These are phyloP conservation scores for Colletotrichum sp. DNA, from an alignment of 2,329 filamentous ascomycete genomes.

Conservation along the genomic window DNA sequence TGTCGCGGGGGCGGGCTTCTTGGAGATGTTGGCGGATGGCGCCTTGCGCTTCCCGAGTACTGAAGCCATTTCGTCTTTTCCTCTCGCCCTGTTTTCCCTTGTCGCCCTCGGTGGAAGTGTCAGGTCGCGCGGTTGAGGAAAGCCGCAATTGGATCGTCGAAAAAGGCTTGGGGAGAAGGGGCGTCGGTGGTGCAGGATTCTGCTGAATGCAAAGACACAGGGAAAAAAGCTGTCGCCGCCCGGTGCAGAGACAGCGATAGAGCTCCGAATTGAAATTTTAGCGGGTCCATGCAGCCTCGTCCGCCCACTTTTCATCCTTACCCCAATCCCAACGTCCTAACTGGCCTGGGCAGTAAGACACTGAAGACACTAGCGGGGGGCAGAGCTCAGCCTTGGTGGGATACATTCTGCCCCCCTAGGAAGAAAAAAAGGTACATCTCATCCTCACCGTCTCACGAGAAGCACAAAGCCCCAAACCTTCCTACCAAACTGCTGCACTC, in stretches of 20 bases:
- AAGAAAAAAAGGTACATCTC: neutral
- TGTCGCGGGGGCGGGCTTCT: neutral
- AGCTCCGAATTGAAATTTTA: neutral
- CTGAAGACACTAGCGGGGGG: neutral
- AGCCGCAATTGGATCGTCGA: neutral
- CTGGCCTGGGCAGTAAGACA: neutral
- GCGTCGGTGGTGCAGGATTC: neutral
- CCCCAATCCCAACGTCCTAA: neutral
- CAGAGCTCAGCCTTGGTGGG: neutral
- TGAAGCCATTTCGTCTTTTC: constrained; percentile 6
- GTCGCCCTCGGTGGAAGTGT: neutral
- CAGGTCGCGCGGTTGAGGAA: neutral
- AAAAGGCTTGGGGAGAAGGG: neutral
- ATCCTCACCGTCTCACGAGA: neutral
- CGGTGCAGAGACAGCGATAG: neutral
- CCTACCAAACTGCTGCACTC: neutral
- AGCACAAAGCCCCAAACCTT: neutral
- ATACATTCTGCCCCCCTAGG: too few species aligned
- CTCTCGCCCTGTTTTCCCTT: neutral
- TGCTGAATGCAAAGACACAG: neutral
- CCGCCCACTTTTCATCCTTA: neutral
- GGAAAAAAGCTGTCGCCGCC: neutral
- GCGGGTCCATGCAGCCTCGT: neutral
- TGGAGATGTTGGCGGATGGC: neutral
- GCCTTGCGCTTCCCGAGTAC: constrained; percentile 23